Conservation (phyloP, 192 early-diverging fungal species). For the Pilobolus umbonatus region DNA sequence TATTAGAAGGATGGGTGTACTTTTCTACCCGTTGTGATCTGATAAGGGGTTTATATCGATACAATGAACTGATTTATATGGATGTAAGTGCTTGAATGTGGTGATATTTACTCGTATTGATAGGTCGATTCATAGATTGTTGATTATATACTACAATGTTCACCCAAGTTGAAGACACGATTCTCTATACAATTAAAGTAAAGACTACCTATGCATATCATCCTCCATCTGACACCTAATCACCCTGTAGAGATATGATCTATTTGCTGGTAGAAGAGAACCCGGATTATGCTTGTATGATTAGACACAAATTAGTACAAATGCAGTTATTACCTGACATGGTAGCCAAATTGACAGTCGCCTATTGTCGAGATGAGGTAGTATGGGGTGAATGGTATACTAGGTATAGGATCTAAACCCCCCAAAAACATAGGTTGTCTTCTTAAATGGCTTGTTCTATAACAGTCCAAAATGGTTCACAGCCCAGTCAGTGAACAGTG, state of each 20-base stretch:
- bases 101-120: not conserved
- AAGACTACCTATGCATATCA: not conserved
- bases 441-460: constrained; percentile 24
- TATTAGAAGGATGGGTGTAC: constrained; percentile 21
- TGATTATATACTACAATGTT: constrained; percentile 12
- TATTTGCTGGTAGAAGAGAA: constrained; percentile 18
- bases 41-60: not conserved
- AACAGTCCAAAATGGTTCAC: constrained; percentile 21
- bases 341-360: constrained; percentile 22
- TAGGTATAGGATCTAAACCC: not conserved
- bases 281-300: constrained; percentile 12
- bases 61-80: not conserved
- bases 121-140: not conserved
- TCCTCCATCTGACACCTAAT: not conserved
- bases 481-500: constrained; percentile 15
- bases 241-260: constrained; percentile 24
- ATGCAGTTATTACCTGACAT: constrained; percentile 25
- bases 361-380: constrained; percentile 27
- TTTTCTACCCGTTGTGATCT: constrained; percentile 18
- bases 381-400: not conserved
- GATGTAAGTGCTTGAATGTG: not conserved
- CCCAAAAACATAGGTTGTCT: constrained; percentile 8
- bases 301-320: constrained; percentile 26
- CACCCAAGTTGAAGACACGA: constrained; percentile 6
- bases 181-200: constrained; percentile 22